Conservation (phyloP, 2,329 filamentous ascomycete species). For the Fusarium globosum region DNA sequence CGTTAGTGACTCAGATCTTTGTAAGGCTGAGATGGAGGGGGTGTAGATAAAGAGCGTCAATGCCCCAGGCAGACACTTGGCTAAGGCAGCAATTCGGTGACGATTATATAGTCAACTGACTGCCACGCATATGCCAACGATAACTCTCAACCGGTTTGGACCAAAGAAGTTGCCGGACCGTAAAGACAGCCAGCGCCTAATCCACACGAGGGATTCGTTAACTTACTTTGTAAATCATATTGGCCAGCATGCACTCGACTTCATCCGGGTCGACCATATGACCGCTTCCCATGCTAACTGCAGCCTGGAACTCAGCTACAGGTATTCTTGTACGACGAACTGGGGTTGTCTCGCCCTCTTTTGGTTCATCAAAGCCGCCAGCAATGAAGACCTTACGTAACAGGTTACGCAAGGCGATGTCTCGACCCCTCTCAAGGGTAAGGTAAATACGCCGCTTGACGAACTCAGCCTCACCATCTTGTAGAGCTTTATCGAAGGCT, state of each 20-base stretch:
- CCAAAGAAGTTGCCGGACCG: not conserved
- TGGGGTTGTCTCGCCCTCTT: slow-evolving; percentile 72
- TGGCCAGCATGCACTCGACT: slow-evolving; percentile 93
- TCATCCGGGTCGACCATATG: slow-evolving; percentile 85
- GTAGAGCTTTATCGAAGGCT: slow-evolving; percentile 84
- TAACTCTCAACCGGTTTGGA: not conserved
- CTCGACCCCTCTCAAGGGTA: slow-evolving; percentile 89
- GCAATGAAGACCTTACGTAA: slow-evolving; percentile 90
- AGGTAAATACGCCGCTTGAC: slow-evolving; percentile 94
- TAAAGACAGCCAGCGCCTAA: slow-evolving; percentile 19
- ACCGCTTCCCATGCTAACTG: slow-evolving; percentile 78
- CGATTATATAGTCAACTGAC: slow-evolving; percentile 44
- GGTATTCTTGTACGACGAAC: slow-evolving; percentile 81
- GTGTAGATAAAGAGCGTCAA: slow-evolving; percentile 35
- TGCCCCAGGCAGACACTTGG: slow-evolving; percentile 38
- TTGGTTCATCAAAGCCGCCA: slow-evolving; percentile 82
- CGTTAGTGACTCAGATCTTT: slow-evolving; percentile 51
- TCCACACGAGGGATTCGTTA: slow-evolving; percentile 5
- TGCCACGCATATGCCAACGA: slow-evolving; percentile 26
- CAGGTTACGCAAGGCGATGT: slow-evolving; percentile 91
- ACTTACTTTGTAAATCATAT: slow-evolving; percentile 96
- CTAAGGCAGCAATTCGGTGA: slow-evolving; percentile 40
- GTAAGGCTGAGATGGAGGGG: slow-evolving; percentile 37
- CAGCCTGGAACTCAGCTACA: slow-evolving; percentile 85
- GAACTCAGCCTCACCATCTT: slow-evolving; percentile 88